Evolutionary conservation across 129 eudicot genomes (phyloP).

Genomic region (Escallonia rubra): DNA sequence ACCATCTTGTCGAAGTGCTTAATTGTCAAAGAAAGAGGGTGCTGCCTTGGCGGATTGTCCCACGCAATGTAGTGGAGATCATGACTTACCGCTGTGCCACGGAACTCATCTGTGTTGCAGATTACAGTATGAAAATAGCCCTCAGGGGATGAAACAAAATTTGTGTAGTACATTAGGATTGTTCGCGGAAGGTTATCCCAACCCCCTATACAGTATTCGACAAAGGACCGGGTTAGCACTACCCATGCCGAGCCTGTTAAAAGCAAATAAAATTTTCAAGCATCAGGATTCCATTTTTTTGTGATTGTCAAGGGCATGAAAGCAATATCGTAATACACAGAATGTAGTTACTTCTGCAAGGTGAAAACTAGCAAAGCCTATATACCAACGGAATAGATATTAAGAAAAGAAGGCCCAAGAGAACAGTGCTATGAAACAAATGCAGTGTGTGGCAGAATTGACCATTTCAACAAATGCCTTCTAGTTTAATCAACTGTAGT

Average conservation of each 20-base stretch:
- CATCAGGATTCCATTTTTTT: no score
- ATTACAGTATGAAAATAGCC: slow-evolving; percentile 95
- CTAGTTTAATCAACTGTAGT: no score
- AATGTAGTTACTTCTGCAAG: no score
- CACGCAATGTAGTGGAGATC: slow-evolving; percentile 98
- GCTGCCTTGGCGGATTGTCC: slow-evolving; percentile 97
- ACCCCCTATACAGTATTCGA: slow-evolving; percentile 95
- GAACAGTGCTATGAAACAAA: no score
- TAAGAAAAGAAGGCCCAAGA: no score
- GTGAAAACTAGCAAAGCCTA: no score
- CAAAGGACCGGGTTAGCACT: slow-evolving; percentile 76
- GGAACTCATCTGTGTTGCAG: slow-evolving; percentile 84
- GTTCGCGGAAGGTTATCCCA: slow-evolving; percentile 93
- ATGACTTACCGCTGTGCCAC: slow-evolving; percentile 64
- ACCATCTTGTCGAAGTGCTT: slow-evolving; percentile 82
- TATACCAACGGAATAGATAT: no score
- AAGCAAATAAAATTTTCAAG: no score
- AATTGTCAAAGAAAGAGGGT: slow-evolving; percentile 66
- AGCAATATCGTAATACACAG: no score
- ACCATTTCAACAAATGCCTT: no score
- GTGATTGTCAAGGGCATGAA: no score
- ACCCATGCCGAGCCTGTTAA: slow-evolving; percentile 95
- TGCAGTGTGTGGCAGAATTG: no score
- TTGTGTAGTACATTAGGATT: slow-evolving; percentile 82
- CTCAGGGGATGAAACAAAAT: slow-evolving; percentile 93